Evolutionary conservation across 306 rosid species (phyloP).

Genomic region (Castanea crenata): DNA sequence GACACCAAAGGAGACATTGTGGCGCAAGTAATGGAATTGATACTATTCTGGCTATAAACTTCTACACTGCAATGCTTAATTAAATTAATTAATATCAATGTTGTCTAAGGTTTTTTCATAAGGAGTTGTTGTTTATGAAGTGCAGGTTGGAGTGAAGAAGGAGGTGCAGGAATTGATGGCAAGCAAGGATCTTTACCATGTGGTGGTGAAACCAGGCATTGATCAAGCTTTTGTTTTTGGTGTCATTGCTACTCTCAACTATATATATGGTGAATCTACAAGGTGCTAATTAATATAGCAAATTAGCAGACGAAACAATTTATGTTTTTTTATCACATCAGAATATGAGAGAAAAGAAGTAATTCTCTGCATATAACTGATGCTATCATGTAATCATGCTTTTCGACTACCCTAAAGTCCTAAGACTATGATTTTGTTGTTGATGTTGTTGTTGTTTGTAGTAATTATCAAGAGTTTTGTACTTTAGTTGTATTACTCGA

Average conservation of each 20-base stretch:
- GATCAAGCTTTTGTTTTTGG: slow-evolving; percentile 58
- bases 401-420: no score
- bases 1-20: slow-evolving; percentile 39
- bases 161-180: slow-evolving; percentile 21
- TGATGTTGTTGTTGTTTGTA: not conserved
- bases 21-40: slow-evolving; percentile 36
- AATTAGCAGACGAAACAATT: not conserved
- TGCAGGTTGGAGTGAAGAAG: slow-evolving; percentile 40
- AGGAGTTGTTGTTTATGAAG: not conserved
- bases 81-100: no score
- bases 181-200: slow-evolving; percentile 49
- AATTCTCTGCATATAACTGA: no score
- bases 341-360: not conserved
- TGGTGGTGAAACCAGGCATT: slow-evolving; percentile 38
- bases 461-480: not conserved
- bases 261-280: slow-evolving; percentile 52
- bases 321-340: not conserved
- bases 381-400: no score
- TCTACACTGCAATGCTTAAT: not conserved
- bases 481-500: no score
- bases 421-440: not conserved
- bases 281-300: slow-evolving; percentile 28
- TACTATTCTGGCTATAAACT: not conserved
- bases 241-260: slow-evolving; percentile 43
- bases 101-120: not conserved